Conservation (phyloP, 1,139 yeast genomes). For the Taphrina communis region DNA sequence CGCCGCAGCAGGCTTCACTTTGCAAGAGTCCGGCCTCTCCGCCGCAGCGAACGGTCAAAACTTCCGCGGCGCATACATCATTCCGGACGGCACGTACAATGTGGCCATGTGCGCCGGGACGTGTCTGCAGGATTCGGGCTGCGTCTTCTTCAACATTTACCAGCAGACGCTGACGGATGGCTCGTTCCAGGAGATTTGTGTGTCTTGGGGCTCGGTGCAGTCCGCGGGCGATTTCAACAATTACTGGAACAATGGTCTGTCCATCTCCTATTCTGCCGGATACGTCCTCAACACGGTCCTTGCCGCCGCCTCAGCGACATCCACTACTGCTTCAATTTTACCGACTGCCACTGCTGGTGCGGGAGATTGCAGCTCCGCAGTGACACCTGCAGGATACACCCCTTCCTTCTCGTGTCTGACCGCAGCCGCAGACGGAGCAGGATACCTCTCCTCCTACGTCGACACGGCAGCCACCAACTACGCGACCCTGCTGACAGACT, state of each 20-base stretch:
- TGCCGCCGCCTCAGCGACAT: not conserved
- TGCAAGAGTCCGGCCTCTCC: not conserved
- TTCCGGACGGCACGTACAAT: not conserved
- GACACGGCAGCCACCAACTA: slow-evolving; percentile 4
- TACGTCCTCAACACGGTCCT: not conserved
- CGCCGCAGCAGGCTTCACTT: not conserved
- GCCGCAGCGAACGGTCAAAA: slow-evolving; percentile 11
- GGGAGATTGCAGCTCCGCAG: slow-evolving; percentile 5
- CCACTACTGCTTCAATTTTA: not conserved
- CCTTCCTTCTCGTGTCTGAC: not conserved
- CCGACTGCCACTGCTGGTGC: not conserved
- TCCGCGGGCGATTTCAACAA: not conserved
- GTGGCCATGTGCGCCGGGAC: slow-evolving; percentile 8
- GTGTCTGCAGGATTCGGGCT: slow-evolving; percentile 2
- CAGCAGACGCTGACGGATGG: slow-evolving; percentile 3
- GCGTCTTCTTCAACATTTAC: slow-evolving; percentile 25
- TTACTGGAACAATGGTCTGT: slow-evolving; percentile 7
- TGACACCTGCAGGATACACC: slow-evolving; percentile 1
- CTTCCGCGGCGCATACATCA: slow-evolving; percentile 1
- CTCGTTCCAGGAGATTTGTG: slow-evolving; percentile 17
- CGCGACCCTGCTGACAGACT: slow-evolving; percentile 5
- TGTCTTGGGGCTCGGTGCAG: not conserved
- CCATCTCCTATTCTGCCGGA: slow-evolving; percentile 12
- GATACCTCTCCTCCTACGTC: slow-evolving; percentile 10
- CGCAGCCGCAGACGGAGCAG: slow-evolving; percentile 8